Base-by-base conservation (phyloP, 2,329 filamentous ascomycete species). In the Scleromitrula shiraiana region DNA sequence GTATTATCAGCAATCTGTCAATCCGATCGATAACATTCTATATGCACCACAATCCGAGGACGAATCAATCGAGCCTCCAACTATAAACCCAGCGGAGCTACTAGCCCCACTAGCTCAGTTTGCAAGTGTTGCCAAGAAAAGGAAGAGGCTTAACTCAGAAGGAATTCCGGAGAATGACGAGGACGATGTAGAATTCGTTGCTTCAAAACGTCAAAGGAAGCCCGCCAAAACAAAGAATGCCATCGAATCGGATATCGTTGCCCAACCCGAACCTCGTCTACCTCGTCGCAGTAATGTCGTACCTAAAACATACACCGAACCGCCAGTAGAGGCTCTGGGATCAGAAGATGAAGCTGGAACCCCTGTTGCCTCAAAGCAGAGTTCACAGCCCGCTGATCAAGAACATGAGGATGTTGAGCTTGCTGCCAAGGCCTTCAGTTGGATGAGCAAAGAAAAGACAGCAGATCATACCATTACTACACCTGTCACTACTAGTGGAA, bases 21-120 rank as follows among this genome's bases (percentile, higher is more conserved):
- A 56, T 48, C 56, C 55, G 17, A 37, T 52, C 26, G 62, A 64
- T 37, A 58, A 50, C 33, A 64, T 64, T 47, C 49, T 62, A 14
- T 64, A 60, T 29, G 58, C 55, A 20, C 60, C 60, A 10, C 51
- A 54, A 38, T 35, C 49, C 9, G 40, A 57, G 45, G 51, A 35
- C 8, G 47, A 51, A 5, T 19, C 35, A 7, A 48, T 52, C 30
- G 49, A 55, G 10, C 26, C 14, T 22, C 24, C 46, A 14, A 59
- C 55, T 39, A 26, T 60, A 23, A 50, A 55, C 33, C 46, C 59
- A 32, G 58, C 57, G 35, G 58, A 60, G 29, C 51, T 61, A 7
- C 10, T 59, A 9, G 48, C 53, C n/a, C 47, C 54, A 14, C 46
- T 52, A 23, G 32, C 50, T 30, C 44, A 51, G 27, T 35, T 46